Percentiles rank a stretch among this genome's conserved stretches.
phyloP scores from a whole-genome alignment of 257 asterid genomes.

The Ilex aquifolium region DNA sequence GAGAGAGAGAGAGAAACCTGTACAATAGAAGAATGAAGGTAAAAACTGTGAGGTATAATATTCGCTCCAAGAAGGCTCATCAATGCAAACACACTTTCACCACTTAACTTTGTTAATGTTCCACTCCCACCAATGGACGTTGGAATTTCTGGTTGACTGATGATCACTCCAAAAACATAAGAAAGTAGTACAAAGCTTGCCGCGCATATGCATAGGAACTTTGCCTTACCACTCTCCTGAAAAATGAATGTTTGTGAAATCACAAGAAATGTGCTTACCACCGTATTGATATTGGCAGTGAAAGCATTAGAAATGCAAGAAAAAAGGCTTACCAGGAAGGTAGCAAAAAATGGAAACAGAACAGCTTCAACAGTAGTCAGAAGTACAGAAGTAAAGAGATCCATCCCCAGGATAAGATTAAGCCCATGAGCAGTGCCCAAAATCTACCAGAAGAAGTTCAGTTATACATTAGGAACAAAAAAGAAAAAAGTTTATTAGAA shows the following conservation, averaged over 20 bases:
- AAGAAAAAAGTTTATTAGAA: not conserved
- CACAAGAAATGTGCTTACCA: not conserved
- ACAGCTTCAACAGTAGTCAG: slow-evolving; percentile 66
- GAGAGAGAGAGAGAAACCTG: slow-evolving; percentile 49
- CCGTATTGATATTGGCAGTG: too few relatives aligned
- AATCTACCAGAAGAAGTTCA: slow-evolving; percentile 50
- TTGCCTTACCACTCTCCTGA: slow-evolving; percentile 66
- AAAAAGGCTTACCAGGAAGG: slow-evolving; percentile 50
- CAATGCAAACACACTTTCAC: slow-evolving; percentile 77
- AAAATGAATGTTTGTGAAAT: slow-evolving; percentile 17
- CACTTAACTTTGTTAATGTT: slow-evolving; percentile 53
- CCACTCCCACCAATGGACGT: slow-evolving; percentile 59
- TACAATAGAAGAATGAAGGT: slow-evolving; percentile 88
- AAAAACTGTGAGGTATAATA: slow-evolving; percentile 91
- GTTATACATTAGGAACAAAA: slow-evolving; percentile 16
- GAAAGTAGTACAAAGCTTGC: slow-evolving; percentile 46
- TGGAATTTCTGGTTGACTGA: slow-evolving; percentile 59
- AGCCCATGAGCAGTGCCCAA: slow-evolving; percentile 94
- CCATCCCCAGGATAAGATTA: slow-evolving; percentile 70
- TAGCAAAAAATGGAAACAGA: slow-evolving; percentile 63
- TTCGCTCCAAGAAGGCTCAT: slow-evolving; percentile 96
- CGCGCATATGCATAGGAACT: slow-evolving; percentile 48
- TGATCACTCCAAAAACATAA: slow-evolving; percentile 58
- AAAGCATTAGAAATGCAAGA: not conserved
- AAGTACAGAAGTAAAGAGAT: slow-evolving; percentile 66